phyloP scores from a whole-genome alignment of 2,329 filamentous ascomycete genomes.

The Alternaria conjuncta region DNA sequence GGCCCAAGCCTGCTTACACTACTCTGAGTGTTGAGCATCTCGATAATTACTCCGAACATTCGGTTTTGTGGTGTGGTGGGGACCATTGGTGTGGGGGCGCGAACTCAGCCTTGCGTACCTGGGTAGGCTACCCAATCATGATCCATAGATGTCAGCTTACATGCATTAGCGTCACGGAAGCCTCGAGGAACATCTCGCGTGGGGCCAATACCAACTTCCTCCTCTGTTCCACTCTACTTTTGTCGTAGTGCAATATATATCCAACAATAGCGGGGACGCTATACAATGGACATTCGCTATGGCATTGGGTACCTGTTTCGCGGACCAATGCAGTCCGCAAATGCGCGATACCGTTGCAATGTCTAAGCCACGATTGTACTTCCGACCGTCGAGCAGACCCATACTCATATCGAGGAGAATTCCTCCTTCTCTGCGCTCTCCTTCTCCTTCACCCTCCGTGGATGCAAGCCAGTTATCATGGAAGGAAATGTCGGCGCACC shows the following conservation, averaged over 20 bases:
- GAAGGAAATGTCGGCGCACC: neutral
- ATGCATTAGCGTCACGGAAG: neutral
- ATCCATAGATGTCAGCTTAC: neutral
- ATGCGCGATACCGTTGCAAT: neutral
- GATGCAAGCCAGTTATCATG: neutral
- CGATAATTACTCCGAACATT: neutral
- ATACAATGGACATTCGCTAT: neutral
- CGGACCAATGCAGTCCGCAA: neutral
- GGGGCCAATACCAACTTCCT: neutral
- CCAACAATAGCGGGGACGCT: neutral
- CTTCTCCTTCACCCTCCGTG: neutral
- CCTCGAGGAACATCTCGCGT: neutral
- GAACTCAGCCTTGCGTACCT: neutral
- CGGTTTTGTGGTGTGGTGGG: neutral
- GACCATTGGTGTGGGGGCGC: neutral
- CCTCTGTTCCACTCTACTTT: neutral
- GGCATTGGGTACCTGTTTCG: neutral
- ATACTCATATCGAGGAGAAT: neutral
- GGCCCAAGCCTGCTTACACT: rapidly evolving
- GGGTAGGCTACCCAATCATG: neutral
- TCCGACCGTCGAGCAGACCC: neutral
- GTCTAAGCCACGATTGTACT: neutral
- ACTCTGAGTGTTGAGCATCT: neutral
- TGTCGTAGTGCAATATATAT: neutral
- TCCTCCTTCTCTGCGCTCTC: neutral